These are phyloP conservation scores for Chrysoporthe puriensis DNA, from an alignment of 2,329 filamentous ascomycete genomes.

Conservation along the genomic window DNA sequence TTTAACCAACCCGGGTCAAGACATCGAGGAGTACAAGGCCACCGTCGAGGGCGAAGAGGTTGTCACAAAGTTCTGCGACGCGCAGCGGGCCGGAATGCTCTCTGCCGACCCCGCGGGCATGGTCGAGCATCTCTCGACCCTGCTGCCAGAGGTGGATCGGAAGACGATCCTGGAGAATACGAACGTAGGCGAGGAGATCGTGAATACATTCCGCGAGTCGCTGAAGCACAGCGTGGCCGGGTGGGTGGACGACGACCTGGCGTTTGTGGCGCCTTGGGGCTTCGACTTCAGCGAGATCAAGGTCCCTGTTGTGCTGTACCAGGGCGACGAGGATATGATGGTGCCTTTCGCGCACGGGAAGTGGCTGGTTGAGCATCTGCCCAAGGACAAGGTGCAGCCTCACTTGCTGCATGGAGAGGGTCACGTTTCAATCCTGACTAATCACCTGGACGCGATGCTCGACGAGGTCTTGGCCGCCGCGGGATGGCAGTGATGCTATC, in stretches of 20 bases:
- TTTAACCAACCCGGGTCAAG: neutral
- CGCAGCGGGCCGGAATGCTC: constrained; percentile 13
- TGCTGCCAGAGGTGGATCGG: constrained; percentile 22
- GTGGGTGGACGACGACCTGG: constrained; percentile 35
- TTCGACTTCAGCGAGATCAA: constrained; percentile 33
- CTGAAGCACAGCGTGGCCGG: constrained; percentile 31
- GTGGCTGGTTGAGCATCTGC: constrained; percentile 33
- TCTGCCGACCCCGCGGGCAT: constrained; percentile 10
- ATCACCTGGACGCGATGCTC: constrained; percentile 20
- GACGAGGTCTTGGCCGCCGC: constrained; percentile 19
- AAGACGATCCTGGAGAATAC: constrained; percentile 18
- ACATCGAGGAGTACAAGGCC: constrained; percentile 18
- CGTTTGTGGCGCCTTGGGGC: constrained; percentile 32
- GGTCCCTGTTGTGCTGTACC: constrained; percentile 33
- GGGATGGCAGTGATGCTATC: neutral
- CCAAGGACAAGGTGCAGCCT: constrained; percentile 27
- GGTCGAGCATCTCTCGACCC: constrained; percentile 15
- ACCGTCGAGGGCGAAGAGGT: constrained; percentile 20
- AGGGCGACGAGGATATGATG: constrained; percentile 34
- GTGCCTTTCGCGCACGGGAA: constrained; percentile 33
- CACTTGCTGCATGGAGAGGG: constrained; percentile 33
- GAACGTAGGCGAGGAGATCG: constrained; percentile 13
- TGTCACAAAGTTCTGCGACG: constrained; percentile 12
- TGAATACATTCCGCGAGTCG: constrained; percentile 23
- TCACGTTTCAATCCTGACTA: constrained; percentile 28